phyloP scores from a whole-genome alignment of 108 stramenopile species.

The Ochromonas danica region DNA sequence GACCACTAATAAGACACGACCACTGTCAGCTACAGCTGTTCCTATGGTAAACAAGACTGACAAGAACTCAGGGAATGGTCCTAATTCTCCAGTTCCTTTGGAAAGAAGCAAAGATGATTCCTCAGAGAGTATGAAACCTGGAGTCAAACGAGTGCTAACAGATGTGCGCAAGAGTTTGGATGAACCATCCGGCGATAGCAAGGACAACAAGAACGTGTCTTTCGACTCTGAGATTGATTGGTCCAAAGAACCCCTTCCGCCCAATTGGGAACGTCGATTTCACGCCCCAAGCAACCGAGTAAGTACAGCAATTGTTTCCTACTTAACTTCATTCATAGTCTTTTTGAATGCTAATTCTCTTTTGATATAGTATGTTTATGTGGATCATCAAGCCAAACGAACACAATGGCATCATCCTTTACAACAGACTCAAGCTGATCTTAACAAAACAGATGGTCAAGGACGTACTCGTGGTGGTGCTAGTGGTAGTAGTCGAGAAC shows the following conservation, averaged over 20 bases:
- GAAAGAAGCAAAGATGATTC: background rate
- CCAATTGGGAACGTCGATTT: slow-evolving; percentile 19
- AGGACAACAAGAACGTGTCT: too few species aligned
- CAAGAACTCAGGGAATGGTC: background rate
- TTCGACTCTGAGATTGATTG: background rate
- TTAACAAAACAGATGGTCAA: background rate
- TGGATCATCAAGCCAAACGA: background rate
- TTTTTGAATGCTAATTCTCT: background rate
- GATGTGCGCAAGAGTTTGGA: too few species aligned
- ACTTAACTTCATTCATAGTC: background rate
- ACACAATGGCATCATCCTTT: slow-evolving; percentile 36
- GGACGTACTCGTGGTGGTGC: background rate
- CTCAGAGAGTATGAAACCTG: too few species aligned
- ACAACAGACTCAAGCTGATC: background rate
- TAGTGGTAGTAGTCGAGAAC: background rate
- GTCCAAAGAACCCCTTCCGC: slow-evolving; percentile 27
- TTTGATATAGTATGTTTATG: slow-evolving; percentile 2
- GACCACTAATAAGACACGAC: background rate
- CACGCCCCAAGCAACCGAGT: background rate
- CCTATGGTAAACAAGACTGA: background rate
- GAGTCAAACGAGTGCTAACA: too few species aligned
- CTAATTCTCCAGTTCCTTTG: background rate
- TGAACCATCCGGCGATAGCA: too few species aligned
- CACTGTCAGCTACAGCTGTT: background rate
- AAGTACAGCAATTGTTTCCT: background rate